These are phyloP conservation scores for Teratosphaeria nubilosa DNA, from an alignment of 2,329 filamentous ascomycete genomes.

Conservation along the genomic window DNA sequence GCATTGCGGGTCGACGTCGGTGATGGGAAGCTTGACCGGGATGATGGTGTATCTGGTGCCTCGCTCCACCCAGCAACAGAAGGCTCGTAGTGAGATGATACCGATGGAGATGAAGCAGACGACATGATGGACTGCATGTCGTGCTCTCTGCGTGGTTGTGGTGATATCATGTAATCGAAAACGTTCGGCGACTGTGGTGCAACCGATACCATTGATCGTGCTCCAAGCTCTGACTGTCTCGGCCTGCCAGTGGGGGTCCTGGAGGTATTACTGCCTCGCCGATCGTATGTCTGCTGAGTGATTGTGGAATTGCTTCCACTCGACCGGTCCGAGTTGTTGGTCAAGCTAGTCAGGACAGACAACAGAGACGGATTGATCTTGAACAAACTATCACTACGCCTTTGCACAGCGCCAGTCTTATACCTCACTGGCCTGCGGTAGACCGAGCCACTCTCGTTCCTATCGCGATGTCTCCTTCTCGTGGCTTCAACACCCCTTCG, in stretches of 20 bases:
- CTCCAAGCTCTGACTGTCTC: conserved; percentile 9
- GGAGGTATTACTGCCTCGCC: conserved; percentile 10
- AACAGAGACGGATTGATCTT: conserved; percentile 31
- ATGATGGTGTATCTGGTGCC: conserved; percentile 21
- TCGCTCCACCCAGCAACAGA: conserved; percentile 24
- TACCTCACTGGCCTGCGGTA: conserved; percentile 22
- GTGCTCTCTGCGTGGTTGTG: conserved; percentile 10
- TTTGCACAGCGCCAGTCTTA: conserved; percentile 25
- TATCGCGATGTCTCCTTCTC: conserved; percentile 7
- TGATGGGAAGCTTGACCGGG: conserved; percentile 21
- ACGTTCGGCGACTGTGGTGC: conserved; percentile 15
- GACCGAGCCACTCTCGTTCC: conserved; percentile 9
- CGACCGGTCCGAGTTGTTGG: conserved; percentile 30
- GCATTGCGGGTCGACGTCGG: conserved; percentile 17
- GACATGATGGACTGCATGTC: conserved; percentile 14
- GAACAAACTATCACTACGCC: conserved; percentile 22
- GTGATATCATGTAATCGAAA: conserved; percentile 20
- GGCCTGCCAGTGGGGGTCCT: conserved; percentile 5
- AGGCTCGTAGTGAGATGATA: conserved; percentile 22
- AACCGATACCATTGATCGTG: background rate
- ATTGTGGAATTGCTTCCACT: conserved; percentile 39
- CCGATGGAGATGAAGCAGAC: conserved; percentile 9
- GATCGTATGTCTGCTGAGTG: conserved; percentile 34
- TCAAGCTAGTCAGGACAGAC: conserved; percentile 33
- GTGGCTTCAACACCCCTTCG: conserved; percentile 8